Base-by-base conservation (phyloP, 108 stramenopile genomes). In the Skeletonema potamos region DNA sequence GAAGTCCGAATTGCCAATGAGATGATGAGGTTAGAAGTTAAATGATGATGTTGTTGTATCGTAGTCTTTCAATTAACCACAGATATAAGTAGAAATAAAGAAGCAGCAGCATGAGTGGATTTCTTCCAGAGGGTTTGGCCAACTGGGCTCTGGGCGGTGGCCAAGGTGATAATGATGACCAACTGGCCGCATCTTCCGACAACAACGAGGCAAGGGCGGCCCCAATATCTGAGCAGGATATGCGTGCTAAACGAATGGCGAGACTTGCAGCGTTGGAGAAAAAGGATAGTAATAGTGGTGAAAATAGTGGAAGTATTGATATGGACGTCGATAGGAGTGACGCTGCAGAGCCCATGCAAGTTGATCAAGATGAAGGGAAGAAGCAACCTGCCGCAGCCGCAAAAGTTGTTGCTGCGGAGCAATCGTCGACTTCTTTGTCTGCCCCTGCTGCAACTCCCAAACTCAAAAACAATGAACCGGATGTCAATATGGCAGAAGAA, bases 241-340 rank as follows among this genome's bases (percentile, higher is more conserved):
- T 94, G 65, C 85, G 93, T 28, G 93, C 86, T 10, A 86, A 85
- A 48, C 87, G 93, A 22, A 72, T 94, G 74, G 90, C 89, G 7
- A 69, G 90, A 62, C 81, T 94, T 77, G 84, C 71, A 11, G 73
- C 76, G 11, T 43, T 78, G 60, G 76, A 73, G 12, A 77, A 65
- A 32, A 62, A 28, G 20, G 24, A 13, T 6, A 66, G n/a, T 64
- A 48, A 58, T 60, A 28, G 60, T 80, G 75, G 51, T 54, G 72
- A 41, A 72, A 56, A 48, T 28, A 11, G 55, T 81, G 37, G 44
- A 41, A 18, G 27, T 61, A 58, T 54, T 11, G 34, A 51, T 1
- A 22, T 57, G 8, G 67, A 62, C 13, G 46, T 13, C 20, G 27
- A n/a, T 13, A 58, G 28, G 54, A 46, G 36, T 17, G 48, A 20